These are phyloP conservation scores for Phytopythium kandeliae DNA, from an alignment of 352 stramenopile species.

Conservation along the genomic window DNA sequence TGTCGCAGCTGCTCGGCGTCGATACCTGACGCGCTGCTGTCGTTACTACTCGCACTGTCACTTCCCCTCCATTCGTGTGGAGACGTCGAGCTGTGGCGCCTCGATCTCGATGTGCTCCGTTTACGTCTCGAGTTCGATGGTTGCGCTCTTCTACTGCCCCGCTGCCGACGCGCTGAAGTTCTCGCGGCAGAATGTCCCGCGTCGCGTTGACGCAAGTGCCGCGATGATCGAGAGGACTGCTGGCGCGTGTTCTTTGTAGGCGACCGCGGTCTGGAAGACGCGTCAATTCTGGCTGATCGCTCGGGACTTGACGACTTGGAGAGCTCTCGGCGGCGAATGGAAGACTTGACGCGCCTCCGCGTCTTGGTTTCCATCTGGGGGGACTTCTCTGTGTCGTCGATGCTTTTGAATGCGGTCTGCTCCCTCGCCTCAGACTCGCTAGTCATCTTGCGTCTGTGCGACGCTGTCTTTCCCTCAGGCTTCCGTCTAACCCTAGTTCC, in stretches of 20 bases:
- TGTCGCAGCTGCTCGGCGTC: conserved; percentile 32
- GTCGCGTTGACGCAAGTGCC: neutral
- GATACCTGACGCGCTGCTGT: conserved; percentile 29
- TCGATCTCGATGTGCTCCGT: neutral
- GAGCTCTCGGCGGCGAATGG: neutral
- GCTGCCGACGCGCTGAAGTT: neutral
- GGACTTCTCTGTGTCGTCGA: neutral
- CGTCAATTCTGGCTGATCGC: neutral
- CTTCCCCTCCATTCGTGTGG: neutral
- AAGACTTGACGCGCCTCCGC: neutral
- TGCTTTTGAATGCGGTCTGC: neutral
- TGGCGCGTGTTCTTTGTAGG: neutral
- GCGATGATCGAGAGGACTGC: neutral
- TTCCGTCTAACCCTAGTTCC: neutral
- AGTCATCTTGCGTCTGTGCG: neutral
- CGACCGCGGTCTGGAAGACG: neutral
- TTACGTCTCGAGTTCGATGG: neutral
- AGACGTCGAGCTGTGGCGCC: neutral
- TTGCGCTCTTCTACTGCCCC: neutral
- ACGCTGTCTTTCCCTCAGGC: neutral
- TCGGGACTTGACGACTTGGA: neutral
- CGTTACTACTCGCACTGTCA: conserved; percentile 10
- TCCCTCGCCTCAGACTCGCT: neutral
- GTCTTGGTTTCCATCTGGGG: neutral
- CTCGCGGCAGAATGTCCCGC: neutral